Evolutionary conservation across 2,329 filamentous ascomycete genomes (phyloP).

Genomic region (Hypoxylon rubiginosum): DNA sequence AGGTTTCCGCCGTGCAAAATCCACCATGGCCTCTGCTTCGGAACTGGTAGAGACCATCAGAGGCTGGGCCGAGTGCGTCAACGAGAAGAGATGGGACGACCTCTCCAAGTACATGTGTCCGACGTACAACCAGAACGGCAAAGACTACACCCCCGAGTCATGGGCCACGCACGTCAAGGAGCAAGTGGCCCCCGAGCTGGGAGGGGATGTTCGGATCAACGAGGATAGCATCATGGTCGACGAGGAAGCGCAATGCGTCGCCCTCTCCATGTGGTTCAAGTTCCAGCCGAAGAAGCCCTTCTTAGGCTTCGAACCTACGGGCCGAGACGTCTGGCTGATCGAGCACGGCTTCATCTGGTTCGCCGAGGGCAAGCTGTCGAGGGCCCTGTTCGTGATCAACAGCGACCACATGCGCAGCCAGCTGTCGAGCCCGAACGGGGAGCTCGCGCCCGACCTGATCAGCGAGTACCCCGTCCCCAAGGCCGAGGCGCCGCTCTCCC

Average conservation of each 20-base stretch:
- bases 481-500: constrained; percentile 13
- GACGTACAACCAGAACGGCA: constrained; percentile 34
- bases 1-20: neutral
- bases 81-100: constrained; percentile 40
- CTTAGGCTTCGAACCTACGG: constrained; percentile 32
- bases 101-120: constrained; percentile 31
- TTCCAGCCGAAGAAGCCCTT: constrained; percentile 31
- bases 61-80: constrained; percentile 33
- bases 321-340: constrained; percentile 28
- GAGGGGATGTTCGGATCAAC: constrained; percentile 28
- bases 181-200: constrained; percentile 26
- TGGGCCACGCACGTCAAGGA: constrained; percentile 29
- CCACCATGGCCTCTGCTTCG: constrained; percentile 30
- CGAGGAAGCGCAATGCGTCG: constrained; percentile 28
- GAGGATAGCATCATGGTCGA: constrained; percentile 36
- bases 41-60: constrained; percentile 29
- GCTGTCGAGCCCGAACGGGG: constrained; percentile 22
- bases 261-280: constrained; percentile 33
- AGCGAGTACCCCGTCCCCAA: constrained; percentile 26
- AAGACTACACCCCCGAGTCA: constrained; percentile 33
- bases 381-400: constrained; percentile 30
- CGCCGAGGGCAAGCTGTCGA: constrained; percentile 35
- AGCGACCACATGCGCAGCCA: constrained; percentile 40
- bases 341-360: constrained; percentile 38
- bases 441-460: constrained; percentile 29